Base-by-base conservation (phyloP, 352 stramenopile genomes). In the Phytopythium kandeliae region DNA sequence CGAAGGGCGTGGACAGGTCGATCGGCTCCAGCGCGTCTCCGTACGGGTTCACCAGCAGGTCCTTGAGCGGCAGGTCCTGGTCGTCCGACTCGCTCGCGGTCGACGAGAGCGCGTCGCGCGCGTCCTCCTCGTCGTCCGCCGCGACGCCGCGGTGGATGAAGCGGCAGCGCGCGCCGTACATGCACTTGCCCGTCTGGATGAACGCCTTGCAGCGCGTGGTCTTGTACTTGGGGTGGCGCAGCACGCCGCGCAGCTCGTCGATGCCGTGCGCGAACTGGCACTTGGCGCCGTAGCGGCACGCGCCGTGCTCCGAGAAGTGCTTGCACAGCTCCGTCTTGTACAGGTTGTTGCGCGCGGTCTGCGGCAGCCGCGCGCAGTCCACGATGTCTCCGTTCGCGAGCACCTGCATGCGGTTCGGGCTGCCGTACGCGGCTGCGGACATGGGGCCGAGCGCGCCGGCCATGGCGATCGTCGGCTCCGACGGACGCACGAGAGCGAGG, bases 251-350 rank as follows among this genome's bases (percentile, higher is more conserved):
- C 11, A 96, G 71, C 54, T 96, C 86, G 0, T 91, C 78, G 37
- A 86, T 63, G 16, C 86, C 86, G 56, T 96, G 86, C 6, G 86
- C 86, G 57, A 96, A 96, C 61, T 95, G 86, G 70, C 86, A 96
- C 64, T 94, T 93, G 66, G 68, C 73, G 9, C 78, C 85, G 60
- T 96, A 96, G 45, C 85, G 80, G 38, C 86, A 96, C 36, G 69
- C 81, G n/a, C 85, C 84, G 12, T 81, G 92, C 44, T 93, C 82
- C 28, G 74, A 87, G 54, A 82, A 96, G 50, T 93, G 87, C 58
- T 93, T 92, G 69, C 86, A 96, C 7, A 96, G 69, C 69, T 96
- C 86, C 9, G 86, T 96, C 75, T 96, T 96, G 79, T 96, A 96
- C 2, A 96, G 60, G 36, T 87, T 91, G 68, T 96, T 90, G 60